Evolutionary conservation across 2,329 filamentous ascomycete genomes (phyloP).

Genomic region (Pleurostoma richardsiae): DNA sequence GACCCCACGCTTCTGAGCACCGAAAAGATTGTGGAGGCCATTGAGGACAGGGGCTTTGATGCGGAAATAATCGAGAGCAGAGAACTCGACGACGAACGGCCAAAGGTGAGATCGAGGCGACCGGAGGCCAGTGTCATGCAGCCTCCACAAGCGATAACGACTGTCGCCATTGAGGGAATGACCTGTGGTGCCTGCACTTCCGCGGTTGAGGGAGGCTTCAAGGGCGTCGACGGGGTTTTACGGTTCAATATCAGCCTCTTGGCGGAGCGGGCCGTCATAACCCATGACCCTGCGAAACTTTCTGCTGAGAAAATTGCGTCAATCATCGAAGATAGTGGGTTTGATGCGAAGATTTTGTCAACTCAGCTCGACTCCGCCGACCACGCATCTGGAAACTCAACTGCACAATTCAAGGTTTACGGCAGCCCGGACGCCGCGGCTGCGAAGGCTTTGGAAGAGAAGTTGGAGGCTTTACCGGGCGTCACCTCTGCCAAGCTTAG

Average conservation of each 20-base stretch:
- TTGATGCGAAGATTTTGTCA: conserved; percentile 79
- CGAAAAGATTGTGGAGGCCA: conserved; percentile 52
- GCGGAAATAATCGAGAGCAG: conserved; percentile 72
- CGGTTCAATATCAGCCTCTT: conserved; percentile 94
- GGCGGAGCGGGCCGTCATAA: conserved; percentile 84
- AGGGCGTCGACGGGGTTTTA: conserved; percentile 67
- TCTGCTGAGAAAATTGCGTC: conserved; percentile 70
- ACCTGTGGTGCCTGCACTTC: conserved; percentile 96
- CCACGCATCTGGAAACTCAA: conserved; percentile 49
- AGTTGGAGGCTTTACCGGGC: conserved; percentile 61
- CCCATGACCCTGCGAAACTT: conserved; percentile 72
- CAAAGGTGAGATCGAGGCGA: conserved; percentile 20
- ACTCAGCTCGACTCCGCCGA: conserved; percentile 59
- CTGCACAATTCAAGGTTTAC: conserved; percentile 77
- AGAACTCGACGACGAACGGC: conserved; percentile 31
- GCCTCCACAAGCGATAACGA: conserved; percentile 62
- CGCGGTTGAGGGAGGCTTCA: conserved; percentile 80
- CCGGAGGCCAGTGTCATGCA: conserved; percentile 20
- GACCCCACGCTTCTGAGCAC: conserved; percentile 52
- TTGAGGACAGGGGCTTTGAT: conserved; percentile 73
- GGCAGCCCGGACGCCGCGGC: conserved; percentile 68
- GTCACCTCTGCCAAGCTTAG: conserved; percentile 70
- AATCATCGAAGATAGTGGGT: conserved; percentile 84
- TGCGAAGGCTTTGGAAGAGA: conserved; percentile 67
- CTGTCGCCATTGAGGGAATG: conserved; percentile 90